These are phyloP conservation scores for Eurotiales sp. DNA, from an alignment of 2,329 filamentous ascomycete genomes.

Conservation along the genomic window DNA sequence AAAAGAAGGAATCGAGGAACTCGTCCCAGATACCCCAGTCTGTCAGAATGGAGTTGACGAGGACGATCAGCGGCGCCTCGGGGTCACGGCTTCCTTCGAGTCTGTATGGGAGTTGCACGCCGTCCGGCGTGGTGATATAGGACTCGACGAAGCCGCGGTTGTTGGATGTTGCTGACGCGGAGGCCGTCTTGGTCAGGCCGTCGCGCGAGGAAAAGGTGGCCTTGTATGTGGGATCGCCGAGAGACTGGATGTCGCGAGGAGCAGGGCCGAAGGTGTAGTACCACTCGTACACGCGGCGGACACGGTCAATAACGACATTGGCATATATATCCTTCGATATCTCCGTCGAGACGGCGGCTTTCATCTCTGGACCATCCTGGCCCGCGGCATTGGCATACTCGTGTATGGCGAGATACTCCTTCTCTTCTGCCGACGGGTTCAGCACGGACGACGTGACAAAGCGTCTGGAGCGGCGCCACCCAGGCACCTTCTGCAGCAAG, in stretches of 20 bases:
- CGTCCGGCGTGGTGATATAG: slow-evolving; percentile 65
- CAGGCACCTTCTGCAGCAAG: slow-evolving; percentile 69
- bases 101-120: slow-evolving; percentile 66
- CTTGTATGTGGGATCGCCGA: slow-evolving; percentile 47
- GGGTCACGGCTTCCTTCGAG: slow-evolving; percentile 69
- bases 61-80: slow-evolving; percentile 67
- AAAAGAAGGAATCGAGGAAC: slow-evolving; percentile 60
- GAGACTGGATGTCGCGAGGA: slow-evolving; percentile 61
- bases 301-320: slow-evolving; percentile 56
- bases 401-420: slow-evolving; percentile 63
- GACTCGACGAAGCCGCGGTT: slow-evolving; percentile 59
- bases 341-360: slow-evolving; percentile 59
- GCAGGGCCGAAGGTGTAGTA: slow-evolving; percentile 78
- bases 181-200: slow-evolving; percentile 54
- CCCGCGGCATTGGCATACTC: slow-evolving; percentile 68
- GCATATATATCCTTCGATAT: slow-evolving; percentile 58
- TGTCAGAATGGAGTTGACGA: slow-evolving; percentile 77
- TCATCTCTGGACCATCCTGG: slow-evolving; percentile 60
- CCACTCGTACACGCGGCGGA: slow-evolving; percentile 62
- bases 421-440: slow-evolving; percentile 51
- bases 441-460: slow-evolving; percentile 62
- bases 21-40: slow-evolving; percentile 77
- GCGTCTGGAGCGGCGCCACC: slow-evolving; percentile 71
- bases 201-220: slow-evolving; percentile 56
- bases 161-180: slow-evolving; percentile 40